Conservation (phyloP, 768 basidiomycete genomes). For the Russula emetica region DNA sequence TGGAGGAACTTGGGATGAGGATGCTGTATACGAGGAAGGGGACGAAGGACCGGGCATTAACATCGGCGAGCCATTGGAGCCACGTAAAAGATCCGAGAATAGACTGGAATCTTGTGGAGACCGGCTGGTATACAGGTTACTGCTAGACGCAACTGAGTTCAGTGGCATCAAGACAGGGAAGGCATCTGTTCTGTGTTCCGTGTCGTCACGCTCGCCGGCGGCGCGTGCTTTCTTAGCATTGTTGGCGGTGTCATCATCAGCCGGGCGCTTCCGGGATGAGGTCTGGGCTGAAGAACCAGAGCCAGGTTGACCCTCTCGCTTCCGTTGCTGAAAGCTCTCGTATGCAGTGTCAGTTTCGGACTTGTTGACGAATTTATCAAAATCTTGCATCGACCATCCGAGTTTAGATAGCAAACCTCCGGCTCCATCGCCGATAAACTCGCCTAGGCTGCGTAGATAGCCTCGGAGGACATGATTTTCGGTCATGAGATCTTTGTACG, state of each 20-base stretch:
- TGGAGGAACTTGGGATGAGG: constrained; percentile 23
- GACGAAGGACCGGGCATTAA: constrained; percentile 43
- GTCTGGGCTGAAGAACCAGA: constrained; percentile 30
- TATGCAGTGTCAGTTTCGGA: constrained; percentile 92
- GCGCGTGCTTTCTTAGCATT: constrained; percentile 51
- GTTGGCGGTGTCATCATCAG: constrained; percentile 45
- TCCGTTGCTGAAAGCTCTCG: constrained; percentile 80
- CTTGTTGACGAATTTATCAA: constrained; percentile 76
- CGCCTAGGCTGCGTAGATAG: constrained; percentile 67
- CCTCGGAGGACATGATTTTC: constrained; percentile 84
- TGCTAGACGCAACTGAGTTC: constrained; percentile 37
- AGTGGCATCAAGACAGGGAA: constrained; percentile 60
- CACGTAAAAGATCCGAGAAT: constrained; percentile 37
- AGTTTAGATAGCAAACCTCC: constrained; percentile 74
- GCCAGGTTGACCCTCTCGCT: constrained; percentile 38
- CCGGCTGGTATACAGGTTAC: constrained; percentile 44
- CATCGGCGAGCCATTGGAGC: constrained; percentile 51
- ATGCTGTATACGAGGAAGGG: constrained; percentile 35
- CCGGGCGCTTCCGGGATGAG: constrained; percentile 48
- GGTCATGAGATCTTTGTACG: constrained; percentile 66
- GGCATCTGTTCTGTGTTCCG: constrained; percentile 42
- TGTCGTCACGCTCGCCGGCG: constrained; percentile 37
- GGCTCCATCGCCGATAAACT: constrained; percentile 84
- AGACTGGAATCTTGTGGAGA: constrained; percentile 47
- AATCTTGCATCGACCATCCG: constrained; percentile 73